Evolutionary conservation across 2,329 filamentous ascomycete species (phyloP), one percentile per base, ranked within the genome.

Genomic region (Diaporthe ilicicola): DNA sequence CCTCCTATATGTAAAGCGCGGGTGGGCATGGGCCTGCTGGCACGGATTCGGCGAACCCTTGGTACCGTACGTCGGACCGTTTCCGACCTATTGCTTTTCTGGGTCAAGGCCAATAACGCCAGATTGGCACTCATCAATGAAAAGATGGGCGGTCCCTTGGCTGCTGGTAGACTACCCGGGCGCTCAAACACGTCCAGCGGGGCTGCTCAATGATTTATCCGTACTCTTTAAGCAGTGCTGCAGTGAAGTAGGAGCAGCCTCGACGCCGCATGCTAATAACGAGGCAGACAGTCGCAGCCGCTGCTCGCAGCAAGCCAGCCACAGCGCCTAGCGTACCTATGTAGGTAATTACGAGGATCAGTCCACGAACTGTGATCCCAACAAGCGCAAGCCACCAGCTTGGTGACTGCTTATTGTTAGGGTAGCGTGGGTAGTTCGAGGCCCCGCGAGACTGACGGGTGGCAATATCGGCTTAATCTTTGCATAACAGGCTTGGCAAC

Each of bases 11-110:
- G 42, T 37, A 24, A 48, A 32, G 27, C 42, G 42, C 42, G 39
- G 22, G 22, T 17, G 42, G 29, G 2, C 42, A 34, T 22, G 42
- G 42, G 42, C 56, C 32, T 17, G 29, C 6, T 24, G 22, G 39
- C 27, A 62, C 56, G 56, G 56, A 32, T 34, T 32, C 59, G 59
- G 42, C 59, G 42, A 62, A 29, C 42, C 42, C 59, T 48, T 37
- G 42, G 19, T n/a, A 29, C 59, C 48, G 42, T 34, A 44, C 17
- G 19, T 24, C 59, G 59, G 59, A 62, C 42, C 59, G 27, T 62
- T 48, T 48, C 59, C 59, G 59, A 62, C 59, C 34, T 34, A 62
- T 24, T 34, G 13, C 42, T 24, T 39, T 15, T 37, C 59, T 62
- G 59, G 42, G 59, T 62, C 29, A 27, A 34, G 42, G 29, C 42